Evolutionary conservation across 78 protist genomes (phyloP).

Genomic region (Cyanophora paradoxa): DNA sequence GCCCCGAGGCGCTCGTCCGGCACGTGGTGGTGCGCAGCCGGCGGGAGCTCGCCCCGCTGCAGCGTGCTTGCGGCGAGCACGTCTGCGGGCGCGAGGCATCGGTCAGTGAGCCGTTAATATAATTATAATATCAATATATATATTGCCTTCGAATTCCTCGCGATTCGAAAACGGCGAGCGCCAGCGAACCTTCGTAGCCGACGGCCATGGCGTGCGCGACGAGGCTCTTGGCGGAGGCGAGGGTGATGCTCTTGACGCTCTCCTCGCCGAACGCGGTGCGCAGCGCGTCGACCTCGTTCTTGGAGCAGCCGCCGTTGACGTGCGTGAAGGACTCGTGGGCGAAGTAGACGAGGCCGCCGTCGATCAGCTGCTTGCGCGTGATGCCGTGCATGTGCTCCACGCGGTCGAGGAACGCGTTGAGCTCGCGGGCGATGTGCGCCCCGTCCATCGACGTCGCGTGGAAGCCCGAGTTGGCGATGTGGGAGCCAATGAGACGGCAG

Average conservation of each 20-base stretch:
- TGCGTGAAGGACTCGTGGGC: conserved; percentile 2
- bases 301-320: conserved; percentile 10
- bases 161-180: too few species aligned
- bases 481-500: not conserved
- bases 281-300: not conserved
- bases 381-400: not conserved
- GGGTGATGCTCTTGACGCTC: not conserved
- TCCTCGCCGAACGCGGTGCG: not conserved
- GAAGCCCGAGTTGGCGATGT: not conserved
- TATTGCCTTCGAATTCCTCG: too few species aligned
- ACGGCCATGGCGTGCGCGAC: conserved; percentile 11
- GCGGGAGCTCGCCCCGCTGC: not conserved
- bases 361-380: not conserved
- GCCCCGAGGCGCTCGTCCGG: not conserved
- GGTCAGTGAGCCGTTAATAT: too few species aligned
- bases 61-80: not conserved
- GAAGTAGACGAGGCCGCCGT: not conserved
- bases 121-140: too few species aligned
- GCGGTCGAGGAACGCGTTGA: not conserved
- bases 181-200: too few species aligned
- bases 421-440: not conserved
- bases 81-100: too few species aligned
- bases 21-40: not conserved
- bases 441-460: conserved; percentile 4
- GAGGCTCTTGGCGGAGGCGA: conserved; percentile 1